phyloP scores from a whole-genome alignment of 176 grass and related monocot genomes.

The Leersia perrieri region DNA sequence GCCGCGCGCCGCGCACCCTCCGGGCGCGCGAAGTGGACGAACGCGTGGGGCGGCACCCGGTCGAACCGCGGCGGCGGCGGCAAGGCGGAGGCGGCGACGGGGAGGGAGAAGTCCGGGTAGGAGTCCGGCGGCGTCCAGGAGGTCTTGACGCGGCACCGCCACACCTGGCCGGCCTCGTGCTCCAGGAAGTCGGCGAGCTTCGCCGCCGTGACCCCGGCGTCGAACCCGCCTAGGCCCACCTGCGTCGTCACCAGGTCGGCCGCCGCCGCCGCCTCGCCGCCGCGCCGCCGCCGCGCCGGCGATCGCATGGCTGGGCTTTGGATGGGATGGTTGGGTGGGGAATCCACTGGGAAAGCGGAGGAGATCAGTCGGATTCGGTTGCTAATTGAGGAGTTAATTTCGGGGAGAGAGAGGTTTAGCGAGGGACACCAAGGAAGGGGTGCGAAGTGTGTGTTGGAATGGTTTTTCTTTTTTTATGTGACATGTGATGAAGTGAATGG shows the following conservation, averaged over 20 bases:
- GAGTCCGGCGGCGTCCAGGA: conserved; percentile 74
- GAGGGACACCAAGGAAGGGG: not conserved
- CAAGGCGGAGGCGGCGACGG: not conserved
- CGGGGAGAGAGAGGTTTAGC: not conserved
- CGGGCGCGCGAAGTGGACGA: conserved; percentile 75
- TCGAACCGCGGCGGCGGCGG: conserved; percentile 29
- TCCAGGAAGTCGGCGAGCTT: conserved; percentile 61
- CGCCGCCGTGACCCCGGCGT: conserved; percentile 36
- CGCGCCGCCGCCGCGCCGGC: not conserved
- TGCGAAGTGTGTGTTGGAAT: not conserved
- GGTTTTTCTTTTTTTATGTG: too few relatives aligned
- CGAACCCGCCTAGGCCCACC: conserved; percentile 75
- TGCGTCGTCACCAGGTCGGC: conserved; percentile 53
- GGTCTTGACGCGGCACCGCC: conserved; percentile 89
- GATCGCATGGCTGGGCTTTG: not conserved
- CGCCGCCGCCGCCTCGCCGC: not conserved
- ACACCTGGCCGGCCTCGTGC: conserved; percentile 60
- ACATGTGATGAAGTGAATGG: too few relatives aligned
- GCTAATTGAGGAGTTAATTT: not conserved
- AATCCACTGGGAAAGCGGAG: too few relatives aligned
- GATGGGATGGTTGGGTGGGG: not conserved
- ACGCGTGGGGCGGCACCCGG: conserved; percentile 72
- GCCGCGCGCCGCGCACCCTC: conserved; percentile 55
- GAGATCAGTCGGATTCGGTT: not conserved
- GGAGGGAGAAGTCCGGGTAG: conserved; percentile 47